Conservation (phyloP, 768 basidiomycete species). For the Steccherinum ochraceum region DNA sequence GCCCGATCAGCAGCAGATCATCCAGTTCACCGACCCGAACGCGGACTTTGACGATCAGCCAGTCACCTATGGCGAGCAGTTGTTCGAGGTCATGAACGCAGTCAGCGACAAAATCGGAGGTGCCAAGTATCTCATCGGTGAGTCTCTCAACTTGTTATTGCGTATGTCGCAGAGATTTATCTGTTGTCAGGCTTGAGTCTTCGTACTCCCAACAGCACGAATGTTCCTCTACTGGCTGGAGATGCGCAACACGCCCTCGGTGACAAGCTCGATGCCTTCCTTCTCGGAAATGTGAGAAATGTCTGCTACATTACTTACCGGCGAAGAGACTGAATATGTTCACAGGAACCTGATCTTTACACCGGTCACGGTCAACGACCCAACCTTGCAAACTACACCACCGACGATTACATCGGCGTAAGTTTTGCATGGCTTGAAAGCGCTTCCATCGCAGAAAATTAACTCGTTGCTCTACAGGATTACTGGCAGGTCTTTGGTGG, state of each 20-base stretch:
- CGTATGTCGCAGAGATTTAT: no score
- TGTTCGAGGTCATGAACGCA: conserved; percentile 40
- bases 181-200: conserved; percentile 34
- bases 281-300: conserved; percentile 42
- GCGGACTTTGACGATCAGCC: conserved; percentile 40
- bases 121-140: conserved; percentile 28
- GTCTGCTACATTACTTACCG: no score
- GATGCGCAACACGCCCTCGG: conserved; percentile 33
- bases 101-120: conserved; percentile 26
- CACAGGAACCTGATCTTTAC: conserved; percentile 58
- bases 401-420: conserved; percentile 39
- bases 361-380: conserved; percentile 34
- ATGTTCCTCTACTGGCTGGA: conserved; percentile 25
- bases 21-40: conserved; percentile 28
- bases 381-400: conserved; percentile 38
- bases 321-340: background rate
- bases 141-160: no score
- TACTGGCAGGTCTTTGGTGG: conserved; percentile 30
- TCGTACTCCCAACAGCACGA: conserved; percentile 31
- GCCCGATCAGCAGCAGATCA: conserved; percentile 33
- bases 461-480: conserved; percentile 27
- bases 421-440: conserved; percentile 12
- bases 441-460: background rate
- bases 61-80: conserved; percentile 38
- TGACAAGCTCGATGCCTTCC: conserved; percentile 34